These are phyloP conservation scores for Cytospora mali DNA, from an alignment of 2,329 filamentous ascomycete species.

Conservation along the genomic window DNA sequence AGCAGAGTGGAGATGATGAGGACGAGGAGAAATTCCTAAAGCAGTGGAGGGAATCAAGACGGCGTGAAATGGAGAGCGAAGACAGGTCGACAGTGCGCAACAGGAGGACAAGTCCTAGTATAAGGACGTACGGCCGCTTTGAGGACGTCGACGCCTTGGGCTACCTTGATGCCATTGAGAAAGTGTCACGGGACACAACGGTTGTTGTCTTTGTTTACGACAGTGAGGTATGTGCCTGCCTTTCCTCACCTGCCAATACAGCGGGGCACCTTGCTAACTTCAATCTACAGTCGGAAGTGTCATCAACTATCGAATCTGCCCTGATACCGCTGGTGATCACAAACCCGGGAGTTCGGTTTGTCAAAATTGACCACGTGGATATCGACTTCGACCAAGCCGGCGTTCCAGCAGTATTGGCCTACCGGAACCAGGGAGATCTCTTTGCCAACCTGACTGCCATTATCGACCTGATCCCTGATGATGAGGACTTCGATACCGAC, in stretches of 20 bases:
- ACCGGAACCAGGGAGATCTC: slow-evolving; percentile 83
- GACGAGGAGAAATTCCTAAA: slow-evolving; percentile 82
- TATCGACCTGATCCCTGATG: slow-evolving; percentile 79
- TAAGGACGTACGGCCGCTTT: slow-evolving; percentile 76
- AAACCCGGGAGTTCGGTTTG: slow-evolving; percentile 76
- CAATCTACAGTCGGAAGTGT: slow-evolving; percentile 70
- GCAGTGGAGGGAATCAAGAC: slow-evolving; percentile 80
- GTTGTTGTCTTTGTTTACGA: slow-evolving; percentile 96
- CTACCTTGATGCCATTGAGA: slow-evolving; percentile 96
- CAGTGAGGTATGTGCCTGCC: slow-evolving; percentile 64
- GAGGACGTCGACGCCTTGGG: slow-evolving; percentile 86
- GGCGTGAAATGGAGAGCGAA: slow-evolving; percentile 74
- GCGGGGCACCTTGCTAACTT: background rate
- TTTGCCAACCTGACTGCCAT: slow-evolving; percentile 89
- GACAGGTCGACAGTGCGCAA: slow-evolving; percentile 57
- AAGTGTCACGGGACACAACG: slow-evolving; percentile 75
- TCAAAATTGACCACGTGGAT: slow-evolving; percentile 88
- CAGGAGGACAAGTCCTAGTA: slow-evolving; percentile 74
- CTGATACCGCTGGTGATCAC: slow-evolving; percentile 73
- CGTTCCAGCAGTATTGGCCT: slow-evolving; percentile 86
- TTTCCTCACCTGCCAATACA: background rate
- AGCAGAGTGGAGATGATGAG: slow-evolving; percentile 55
- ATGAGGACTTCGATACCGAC: slow-evolving; percentile 59
- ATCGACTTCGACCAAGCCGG: slow-evolving; percentile 92
- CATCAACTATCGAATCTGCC: slow-evolving; percentile 75